Base-by-base conservation (phyloP, 768 basidiomycete genomes). In the Tulasnella sp. region DNA sequence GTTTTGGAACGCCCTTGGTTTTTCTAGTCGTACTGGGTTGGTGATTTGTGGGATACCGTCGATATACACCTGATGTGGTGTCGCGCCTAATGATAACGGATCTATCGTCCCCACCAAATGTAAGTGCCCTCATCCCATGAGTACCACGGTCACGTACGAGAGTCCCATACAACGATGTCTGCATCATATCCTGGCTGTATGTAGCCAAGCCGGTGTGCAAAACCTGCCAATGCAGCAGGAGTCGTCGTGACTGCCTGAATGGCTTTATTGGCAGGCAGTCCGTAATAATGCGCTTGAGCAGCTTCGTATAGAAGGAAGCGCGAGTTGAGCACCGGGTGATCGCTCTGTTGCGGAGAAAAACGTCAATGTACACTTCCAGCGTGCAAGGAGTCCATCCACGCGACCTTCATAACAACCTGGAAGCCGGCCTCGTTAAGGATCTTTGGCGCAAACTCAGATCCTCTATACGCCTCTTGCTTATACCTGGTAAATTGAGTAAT, bases 291-390 rank as follows among this genome's bases (percentile, higher is more conserved):
- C 17, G 37, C 52, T 34, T 43, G 52, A 21, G 32, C 23, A 3
- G 89, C 88, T 67, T 93, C 89, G 62, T 81, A 85, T 19, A 89
- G 65, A 8, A 94, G 74, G 68, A 83, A 82, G 3, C 89, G 79
- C 4, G 83, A 83, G 57, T 89, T 77, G 45, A 81, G 43, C 8
- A 78, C 76, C 14, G 78, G 75, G 60, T 79, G 66, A 42, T 67
- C 65, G 32, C 62, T 64, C 64, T 66, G 45, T 14, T 27, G 14
- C n/a, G n/a, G n/a, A n/a, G n/a, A n/a, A n/a, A n/a, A n/a, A n/a
- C n/a, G n/a, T n/a, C 12, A 32, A 29, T 34, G 6, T 4, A 4
- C 8, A 37, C 4, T 34, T 14, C n/a, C 12, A 56, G 52, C 25
- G 21, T 25, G 27, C n/a, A 32, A 46, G 1, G 6, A 1, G 27